Evolutionary conservation across 257 asterid species (phyloP).

Genomic region (Solanum corneliomulleri): DNA sequence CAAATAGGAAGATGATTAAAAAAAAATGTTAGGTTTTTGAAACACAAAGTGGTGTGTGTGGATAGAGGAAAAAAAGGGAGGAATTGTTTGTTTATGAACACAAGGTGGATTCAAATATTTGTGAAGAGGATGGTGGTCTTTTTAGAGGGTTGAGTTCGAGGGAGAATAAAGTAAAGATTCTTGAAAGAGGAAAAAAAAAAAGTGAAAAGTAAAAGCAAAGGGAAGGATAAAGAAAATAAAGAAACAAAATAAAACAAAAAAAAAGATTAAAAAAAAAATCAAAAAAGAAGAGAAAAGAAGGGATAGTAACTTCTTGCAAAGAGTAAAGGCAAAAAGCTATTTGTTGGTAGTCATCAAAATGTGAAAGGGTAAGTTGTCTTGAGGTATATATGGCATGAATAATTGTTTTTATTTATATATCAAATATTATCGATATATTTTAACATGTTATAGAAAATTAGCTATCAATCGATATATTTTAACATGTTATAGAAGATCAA

Average conservation of each 20-base stretch:
- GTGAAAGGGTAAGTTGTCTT: neutral
- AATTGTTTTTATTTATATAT: neutral
- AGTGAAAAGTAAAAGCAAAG: conserved; percentile 7
- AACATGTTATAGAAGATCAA: neutral
- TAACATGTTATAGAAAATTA: neutral
- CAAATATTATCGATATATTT: neutral
- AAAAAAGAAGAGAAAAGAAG: conserved; percentile 19
- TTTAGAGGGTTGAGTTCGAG: conserved; percentile 40
- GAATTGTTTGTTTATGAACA: conserved; percentile 44
- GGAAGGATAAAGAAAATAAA: neutral
- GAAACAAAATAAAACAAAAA: neutral
- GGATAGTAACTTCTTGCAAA: conserved; percentile 69
- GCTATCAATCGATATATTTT: neutral
- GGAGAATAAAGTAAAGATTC: conserved; percentile 62
- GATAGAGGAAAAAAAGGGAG: conserved; percentile 18
- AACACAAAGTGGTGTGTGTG: conserved; percentile 16
- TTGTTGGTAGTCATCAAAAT: conserved; percentile 7
- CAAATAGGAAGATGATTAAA: neutral
- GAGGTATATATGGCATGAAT: neutral
- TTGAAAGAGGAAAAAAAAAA: conserved; percentile 28
- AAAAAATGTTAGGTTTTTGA: conserved; percentile 9
- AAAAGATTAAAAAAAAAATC: neutral
- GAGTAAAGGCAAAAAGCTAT: conserved; percentile 57
- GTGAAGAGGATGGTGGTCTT: conserved; percentile 11
- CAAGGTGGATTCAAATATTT: conserved; percentile 26